These are phyloP conservation scores for Volvox africanus DNA, from an alignment of 139 green algal species.

Conservation along the genomic window DNA sequence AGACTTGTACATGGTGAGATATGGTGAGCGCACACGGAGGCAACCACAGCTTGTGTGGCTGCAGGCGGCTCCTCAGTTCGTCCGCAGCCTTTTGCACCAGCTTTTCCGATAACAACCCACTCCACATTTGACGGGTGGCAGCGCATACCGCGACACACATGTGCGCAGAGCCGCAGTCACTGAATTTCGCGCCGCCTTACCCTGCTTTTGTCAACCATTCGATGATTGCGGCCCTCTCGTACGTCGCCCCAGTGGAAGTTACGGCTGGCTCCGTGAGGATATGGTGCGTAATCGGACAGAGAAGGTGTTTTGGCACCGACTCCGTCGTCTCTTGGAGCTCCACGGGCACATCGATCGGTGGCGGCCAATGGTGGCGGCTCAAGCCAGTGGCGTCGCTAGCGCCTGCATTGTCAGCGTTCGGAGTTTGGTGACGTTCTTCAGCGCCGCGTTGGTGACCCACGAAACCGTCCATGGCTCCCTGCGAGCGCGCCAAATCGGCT, in stretches of 20 bases:
- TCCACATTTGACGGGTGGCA: too few relatives aligned
- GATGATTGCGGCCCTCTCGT: constrained; percentile 57
- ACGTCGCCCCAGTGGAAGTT: constrained; percentile 49
- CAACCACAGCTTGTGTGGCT: too few relatives aligned
- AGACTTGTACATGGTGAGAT: too few relatives aligned
- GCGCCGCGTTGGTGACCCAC: not conserved
- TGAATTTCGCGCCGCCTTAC: not conserved
- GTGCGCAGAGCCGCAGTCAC: too few relatives aligned
- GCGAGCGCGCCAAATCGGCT: too few relatives aligned
- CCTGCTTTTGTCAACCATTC: constrained; percentile 45
- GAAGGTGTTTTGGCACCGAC: constrained; percentile 34
- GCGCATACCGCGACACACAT: too few relatives aligned
- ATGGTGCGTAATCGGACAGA: constrained; percentile 60
- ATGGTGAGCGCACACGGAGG: too few relatives aligned
- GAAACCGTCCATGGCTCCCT: constrained; percentile 12
- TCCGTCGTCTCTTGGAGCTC: constrained; percentile 46
- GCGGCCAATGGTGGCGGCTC: constrained; percentile 56
- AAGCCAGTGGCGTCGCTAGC: too few relatives aligned
- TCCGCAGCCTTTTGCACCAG: too few relatives aligned
- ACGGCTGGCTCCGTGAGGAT: constrained; percentile 56
- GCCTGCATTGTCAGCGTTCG: not conserved
- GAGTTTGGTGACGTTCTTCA: not conserved
- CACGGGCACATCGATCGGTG: constrained; percentile 41
- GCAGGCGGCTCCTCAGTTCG: too few relatives aligned
- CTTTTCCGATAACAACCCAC: too few relatives aligned